Conservation (phyloP, 805 yeast species). For the Yamadazyma endophytica region DNA sequence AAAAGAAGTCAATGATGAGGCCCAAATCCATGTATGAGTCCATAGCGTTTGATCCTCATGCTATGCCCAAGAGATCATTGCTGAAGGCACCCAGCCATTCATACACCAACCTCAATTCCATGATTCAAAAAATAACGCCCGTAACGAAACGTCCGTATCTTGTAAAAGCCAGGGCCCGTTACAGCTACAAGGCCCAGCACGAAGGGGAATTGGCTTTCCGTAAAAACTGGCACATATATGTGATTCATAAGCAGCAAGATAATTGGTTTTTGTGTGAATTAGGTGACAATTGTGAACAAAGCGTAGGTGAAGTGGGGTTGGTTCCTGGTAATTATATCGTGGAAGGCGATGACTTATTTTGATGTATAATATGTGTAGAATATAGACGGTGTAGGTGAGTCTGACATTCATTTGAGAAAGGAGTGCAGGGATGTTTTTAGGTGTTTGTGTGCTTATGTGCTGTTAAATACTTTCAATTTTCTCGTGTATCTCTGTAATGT, state of each 20-base stretch:
- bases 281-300: slow-evolving; percentile 27
- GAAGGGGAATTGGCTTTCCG: slow-evolving; percentile 37
- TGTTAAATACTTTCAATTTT: too few species aligned
- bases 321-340: slow-evolving; percentile 41
- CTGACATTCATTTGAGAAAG: too few species aligned
- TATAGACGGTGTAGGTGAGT: too few species aligned
- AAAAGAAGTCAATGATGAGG: slow-evolving; percentile 7
- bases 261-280: slow-evolving; percentile 43
- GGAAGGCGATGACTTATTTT: slow-evolving; percentile 22
- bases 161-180: slow-evolving; percentile 35
- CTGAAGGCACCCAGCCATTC: slow-evolving; percentile 33
- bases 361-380: too few species aligned
- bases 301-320: slow-evolving; percentile 33
- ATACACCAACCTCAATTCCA: slow-evolving; percentile 25
- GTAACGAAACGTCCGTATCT: slow-evolving; percentile 24
- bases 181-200: slow-evolving; percentile 37
- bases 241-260: slow-evolving; percentile 41
- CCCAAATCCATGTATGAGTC: slow-evolving; percentile 26
- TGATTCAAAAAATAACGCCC: slow-evolving; percentile 28
- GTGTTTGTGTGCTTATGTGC: too few species aligned
- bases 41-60: slow-evolving; percentile 1
- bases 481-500: too few species aligned
- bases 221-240: slow-evolving; percentile 39
- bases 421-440: too few species aligned
- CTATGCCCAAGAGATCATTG: slow-evolving; percentile 16